A percentile compares a stretch with the other conserved stretches of the same genome.
Evolutionary conservation across 1,284 basidiomycete genomes (phyloP).

Genomic region (Thecaphora thlaspeos): DNA sequence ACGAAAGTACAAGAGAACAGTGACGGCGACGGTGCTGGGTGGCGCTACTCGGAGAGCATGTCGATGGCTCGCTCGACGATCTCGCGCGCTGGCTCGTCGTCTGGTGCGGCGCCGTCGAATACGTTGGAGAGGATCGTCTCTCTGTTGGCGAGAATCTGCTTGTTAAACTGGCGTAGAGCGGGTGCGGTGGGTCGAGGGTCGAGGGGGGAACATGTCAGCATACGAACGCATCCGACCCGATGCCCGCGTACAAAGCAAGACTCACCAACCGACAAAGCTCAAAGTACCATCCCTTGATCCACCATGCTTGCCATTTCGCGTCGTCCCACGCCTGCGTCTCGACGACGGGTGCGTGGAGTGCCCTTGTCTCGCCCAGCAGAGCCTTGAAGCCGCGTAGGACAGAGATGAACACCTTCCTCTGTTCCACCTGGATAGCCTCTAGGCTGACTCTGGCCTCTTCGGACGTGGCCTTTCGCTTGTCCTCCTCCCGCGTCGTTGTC

Average conservation of each 20-base stretch:
- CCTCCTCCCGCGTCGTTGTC: conserved; percentile 4
- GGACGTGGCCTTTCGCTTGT: conserved; percentile 12
- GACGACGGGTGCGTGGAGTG: conserved; percentile 1
- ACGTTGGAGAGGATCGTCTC: conserved; percentile 37
- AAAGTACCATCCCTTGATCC: conserved; percentile 46
- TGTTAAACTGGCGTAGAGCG: conserved; percentile 27
- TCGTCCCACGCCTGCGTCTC: conserved; percentile 4
- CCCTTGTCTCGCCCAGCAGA: conserved; percentile 4
- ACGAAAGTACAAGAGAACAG: too few species aligned
- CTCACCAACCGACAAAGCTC: conserved; percentile 24
- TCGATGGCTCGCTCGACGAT: conserved; percentile 20
- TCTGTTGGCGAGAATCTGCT: conserved; percentile 37
- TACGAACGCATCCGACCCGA: too few species aligned
- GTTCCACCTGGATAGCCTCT: conserved; percentile 50
- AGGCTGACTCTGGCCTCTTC: conserved; percentile 35
- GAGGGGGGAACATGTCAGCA: too few species aligned
- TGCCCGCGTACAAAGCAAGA: too few species aligned
- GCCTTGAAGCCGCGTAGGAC: conserved; percentile 32
- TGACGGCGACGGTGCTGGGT: too few species aligned
- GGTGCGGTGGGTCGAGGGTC: too few species aligned
- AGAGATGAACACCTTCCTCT: conserved; percentile 51
- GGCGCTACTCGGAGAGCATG: conserved; percentile 23
- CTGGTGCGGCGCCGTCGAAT: conserved; percentile 13
- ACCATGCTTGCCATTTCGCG: conserved; percentile 46
- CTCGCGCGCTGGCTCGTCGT: conserved; percentile 1